Conservation (phyloP, 2,329 filamentous ascomycete species). For the Aspergillus quadricinctus region DNA sequence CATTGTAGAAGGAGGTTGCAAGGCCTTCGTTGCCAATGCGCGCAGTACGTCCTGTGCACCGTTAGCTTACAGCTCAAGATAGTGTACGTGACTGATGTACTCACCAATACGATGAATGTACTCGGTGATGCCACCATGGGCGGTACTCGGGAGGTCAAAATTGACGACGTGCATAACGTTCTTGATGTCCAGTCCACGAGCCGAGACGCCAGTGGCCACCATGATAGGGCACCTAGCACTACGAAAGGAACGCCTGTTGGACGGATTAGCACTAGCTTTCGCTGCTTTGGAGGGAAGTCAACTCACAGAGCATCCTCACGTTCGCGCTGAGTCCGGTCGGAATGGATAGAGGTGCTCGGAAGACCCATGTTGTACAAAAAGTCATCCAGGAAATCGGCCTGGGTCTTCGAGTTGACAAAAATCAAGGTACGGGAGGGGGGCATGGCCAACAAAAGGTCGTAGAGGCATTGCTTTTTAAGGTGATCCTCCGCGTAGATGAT, state of each 20-base stretch:
- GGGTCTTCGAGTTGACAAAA: slow-evolving; percentile 78
- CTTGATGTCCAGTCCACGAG: slow-evolving; percentile 82
- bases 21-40: slow-evolving; percentile 84
- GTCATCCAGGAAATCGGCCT: slow-evolving; percentile 81
- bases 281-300: background rate
- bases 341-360: slow-evolving; percentile 83
- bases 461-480: slow-evolving; percentile 66
- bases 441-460: slow-evolving; percentile 66
- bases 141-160: slow-evolving; percentile 72
- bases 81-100: slow-evolving; percentile 19
- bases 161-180: slow-evolving; percentile 92
- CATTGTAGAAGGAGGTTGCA: slow-evolving; percentile 85
- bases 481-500: slow-evolving; percentile 63
- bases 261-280: background rate
- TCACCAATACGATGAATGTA: slow-evolving; percentile 92
- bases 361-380: slow-evolving; percentile 75
- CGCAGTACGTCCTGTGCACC: slow-evolving; percentile 70
- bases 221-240: slow-evolving; percentile 71
- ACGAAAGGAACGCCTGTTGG: slow-evolving; percentile 67
- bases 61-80: background rate
- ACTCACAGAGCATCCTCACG: slow-evolving; percentile 81
- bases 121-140: slow-evolving; percentile 84
- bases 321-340: slow-evolving; percentile 81
- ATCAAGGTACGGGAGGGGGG: slow-evolving; percentile 76
- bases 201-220: slow-evolving; percentile 78